Conservation (phyloP, 2,329 filamentous ascomycete species). For the Colletotrichum lupini region DNA sequence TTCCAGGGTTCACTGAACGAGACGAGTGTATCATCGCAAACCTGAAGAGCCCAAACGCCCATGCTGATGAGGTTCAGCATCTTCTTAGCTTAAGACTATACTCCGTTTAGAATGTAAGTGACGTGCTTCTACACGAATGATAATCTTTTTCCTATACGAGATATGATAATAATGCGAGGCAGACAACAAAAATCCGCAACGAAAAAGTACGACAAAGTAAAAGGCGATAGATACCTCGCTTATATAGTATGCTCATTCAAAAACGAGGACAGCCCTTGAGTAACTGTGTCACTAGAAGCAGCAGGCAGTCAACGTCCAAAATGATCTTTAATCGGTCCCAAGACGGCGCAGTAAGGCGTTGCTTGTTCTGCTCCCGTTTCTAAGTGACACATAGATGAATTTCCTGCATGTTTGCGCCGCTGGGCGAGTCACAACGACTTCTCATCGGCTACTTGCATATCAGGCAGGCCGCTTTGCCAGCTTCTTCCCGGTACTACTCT, state of each 20-base stretch:
- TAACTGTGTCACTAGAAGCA: background rate
- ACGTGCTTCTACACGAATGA: background rate
- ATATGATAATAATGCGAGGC: background rate
- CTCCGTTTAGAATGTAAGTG: background rate
- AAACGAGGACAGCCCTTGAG: background rate
- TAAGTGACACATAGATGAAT: slow-evolving; percentile 8
- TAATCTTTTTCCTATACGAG: background rate
- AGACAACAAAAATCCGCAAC: background rate
- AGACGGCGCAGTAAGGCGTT: slow-evolving; percentile 6
- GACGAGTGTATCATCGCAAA: background rate
- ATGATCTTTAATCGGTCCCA: background rate
- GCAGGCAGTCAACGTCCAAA: background rate
- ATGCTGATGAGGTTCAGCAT: slow-evolving; percentile 24
- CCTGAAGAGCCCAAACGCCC: slow-evolving; percentile 31
- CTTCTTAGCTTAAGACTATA: background rate
- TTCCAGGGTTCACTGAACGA: background rate
- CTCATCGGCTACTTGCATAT: background rate
- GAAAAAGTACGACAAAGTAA: background rate
- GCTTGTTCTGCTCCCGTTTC: background rate
- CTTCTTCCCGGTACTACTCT: background rate
- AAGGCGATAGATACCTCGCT: background rate
- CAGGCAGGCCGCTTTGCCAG: background rate
- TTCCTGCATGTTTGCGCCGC: slow-evolving; percentile 19
- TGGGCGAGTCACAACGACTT: background rate
- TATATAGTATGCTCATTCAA: slow-evolving; percentile 2